Evolutionary conservation across 352 stramenopile species (phyloP), one percentile per base, ranked within the genome.

Genomic region (Pythium phragmiticola): DNA sequence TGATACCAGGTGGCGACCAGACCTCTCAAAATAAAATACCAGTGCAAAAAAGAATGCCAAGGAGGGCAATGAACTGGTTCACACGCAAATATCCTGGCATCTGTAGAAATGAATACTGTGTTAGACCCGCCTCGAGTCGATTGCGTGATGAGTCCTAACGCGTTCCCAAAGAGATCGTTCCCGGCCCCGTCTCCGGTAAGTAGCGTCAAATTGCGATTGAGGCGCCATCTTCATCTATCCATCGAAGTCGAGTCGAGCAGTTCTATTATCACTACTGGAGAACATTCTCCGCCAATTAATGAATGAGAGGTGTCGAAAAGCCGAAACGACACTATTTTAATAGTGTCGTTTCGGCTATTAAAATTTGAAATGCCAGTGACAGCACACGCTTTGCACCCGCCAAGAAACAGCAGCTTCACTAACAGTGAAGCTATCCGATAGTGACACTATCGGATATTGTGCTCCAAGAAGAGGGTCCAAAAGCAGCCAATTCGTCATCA

Each of bases 21-120:
- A 41, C 47, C 62, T 63, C 60, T 46, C 14, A 56, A 43, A 68
- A 63, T 55, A 30, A 36, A 64, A 57, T 47, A 50, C 13, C 5
- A 16, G 12, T n/a, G 17, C 17, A 69, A 65, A 69, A 69, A 69
- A 65, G 57, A 63, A 69, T 57, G 57, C 49, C 7, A 30, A 48
- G 30, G 39, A 30, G 14, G 28, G 9, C 16, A 39, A 12, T 11
- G 19, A 65, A 57, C 4, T 33, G 47, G 11, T 33, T 19, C 47
- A 36, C 14, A 37, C 19, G 11, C 11, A 17, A 5, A 34, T 8
- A 14, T 33, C 5, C 4, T 36, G 19, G 5, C 11, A 55, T 48
- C 49, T 65, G 17, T 28, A 57, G 23, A 59, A 58, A 33, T 28
- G 2, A 7, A 56, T 65, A 21, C 12, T 52, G 17, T 6, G 11